A percentile compares a stretch with the other conserved stretches of the same genome.
phyloP scores from a whole-genome alignment of 768 basidiomycete species.

The Auricularia heimuer region DNA sequence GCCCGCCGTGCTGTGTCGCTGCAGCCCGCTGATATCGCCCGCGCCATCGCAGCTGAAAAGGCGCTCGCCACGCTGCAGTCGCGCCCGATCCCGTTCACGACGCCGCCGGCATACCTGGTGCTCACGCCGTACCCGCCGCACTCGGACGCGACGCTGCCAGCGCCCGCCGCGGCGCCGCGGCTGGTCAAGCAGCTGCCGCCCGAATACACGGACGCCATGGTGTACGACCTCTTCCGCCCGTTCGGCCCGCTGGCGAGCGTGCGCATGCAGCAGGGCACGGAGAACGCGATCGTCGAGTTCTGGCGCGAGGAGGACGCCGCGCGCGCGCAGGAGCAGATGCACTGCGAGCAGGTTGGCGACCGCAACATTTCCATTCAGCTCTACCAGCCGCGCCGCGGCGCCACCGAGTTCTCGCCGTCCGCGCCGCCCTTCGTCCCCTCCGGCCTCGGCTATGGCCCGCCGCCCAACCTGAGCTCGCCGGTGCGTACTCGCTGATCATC shows the following conservation, averaged over 20 bases:
- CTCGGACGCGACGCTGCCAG: constrained; percentile 64
- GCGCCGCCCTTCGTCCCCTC: constrained; percentile 72
- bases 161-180: constrained; percentile 67
- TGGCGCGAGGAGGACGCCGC: constrained; percentile 82
- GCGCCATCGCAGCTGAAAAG: constrained; percentile 59
- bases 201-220: constrained; percentile 53
- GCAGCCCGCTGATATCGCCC: constrained; percentile 5
- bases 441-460: constrained; percentile 50
- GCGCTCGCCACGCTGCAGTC: constrained; percentile 77
- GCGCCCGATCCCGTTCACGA: constrained; percentile 53
- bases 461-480: constrained; percentile 34
- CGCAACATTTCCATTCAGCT: constrained; percentile 78
- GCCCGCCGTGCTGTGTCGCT: not conserved
- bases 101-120: constrained; percentile 50
- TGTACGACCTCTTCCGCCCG: constrained; percentile 79
- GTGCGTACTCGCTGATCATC: constrained; percentile 6
- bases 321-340: constrained; percentile 69
- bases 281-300: constrained; percentile 73
- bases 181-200: constrained; percentile 77
- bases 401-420: constrained; percentile 59
- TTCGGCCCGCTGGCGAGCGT: constrained; percentile 77
- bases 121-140: constrained; percentile 77
- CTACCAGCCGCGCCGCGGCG: constrained; percentile 54
- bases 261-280: constrained; percentile 59
- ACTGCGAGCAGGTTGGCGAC: constrained; percentile 74